Evolutionary conservation across 225 moss, liverwort and hornwort species (phyloP), one percentile per base, ranked within the genome.

Genomic region (Polytrichum formosum): DNA sequence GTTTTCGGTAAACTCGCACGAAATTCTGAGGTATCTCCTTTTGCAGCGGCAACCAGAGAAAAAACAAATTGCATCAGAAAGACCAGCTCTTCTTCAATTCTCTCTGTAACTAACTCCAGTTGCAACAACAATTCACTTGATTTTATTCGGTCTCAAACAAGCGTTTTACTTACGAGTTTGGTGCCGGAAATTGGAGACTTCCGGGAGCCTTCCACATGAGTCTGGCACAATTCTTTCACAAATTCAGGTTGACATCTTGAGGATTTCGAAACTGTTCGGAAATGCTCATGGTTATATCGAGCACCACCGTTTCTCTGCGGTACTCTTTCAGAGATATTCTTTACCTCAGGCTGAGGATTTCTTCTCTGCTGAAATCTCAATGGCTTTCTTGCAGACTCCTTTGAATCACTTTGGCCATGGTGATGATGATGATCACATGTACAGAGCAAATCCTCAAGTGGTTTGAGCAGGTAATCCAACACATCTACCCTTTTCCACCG

Each of bases 381-480:
- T 37, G 10, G 37, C 37, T 2, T 37, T 37, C 37, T 37, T 37
- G 37, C 37, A 37, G 13, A 37, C 37, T 37, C 37, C 37, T 37
- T 37, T 2, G 3, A 37, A 37, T 13, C 37, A 37, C 13, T 37
- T 46, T 46, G 46, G 46, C 16, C 46, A 46, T 46, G 46, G 46
- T 46, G 46, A 46, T 46, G 46, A 46, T 46, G 13, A 59, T 59
- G 13, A 46, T 16, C 46, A 46, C 13, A 46, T 46, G 46, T 16
- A 54, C 20, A 64, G 29, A 26, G 20, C 67, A 67, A 53, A 8
- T 67, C 67, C 20, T 67, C 31, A 18, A 53, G 21, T 46, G 53
- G 67, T 37, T 67, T 53, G 23, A 67, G 67, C 21, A 67, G 26
- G 53, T 67, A 53, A n/a, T 67, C 67, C 31, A 67, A 53, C 23